Percentiles rank a stretch among this genome's conserved stretches.
Conservation (phyloP, 306 rosid species). For the Cajanus cajan region DNA sequence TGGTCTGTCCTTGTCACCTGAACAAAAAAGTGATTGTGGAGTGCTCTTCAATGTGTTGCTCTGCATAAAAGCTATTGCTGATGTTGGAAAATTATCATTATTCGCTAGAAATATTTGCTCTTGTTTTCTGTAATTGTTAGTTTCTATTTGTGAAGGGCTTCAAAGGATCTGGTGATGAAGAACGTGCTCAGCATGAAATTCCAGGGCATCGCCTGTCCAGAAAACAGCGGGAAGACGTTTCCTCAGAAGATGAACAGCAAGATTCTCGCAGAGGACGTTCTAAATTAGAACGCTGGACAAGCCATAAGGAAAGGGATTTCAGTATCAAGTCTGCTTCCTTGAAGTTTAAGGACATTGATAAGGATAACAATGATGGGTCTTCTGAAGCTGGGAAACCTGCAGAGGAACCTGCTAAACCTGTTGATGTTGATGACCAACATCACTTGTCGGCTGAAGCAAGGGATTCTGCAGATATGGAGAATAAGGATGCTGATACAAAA, state of each 20-base stretch:
- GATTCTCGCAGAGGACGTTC: conserved; percentile 82
- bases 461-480: conserved; percentile 63
- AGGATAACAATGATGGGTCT: conserved; percentile 49
- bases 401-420: conserved; percentile 53
- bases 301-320: conserved; percentile 86
- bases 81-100: conserved; percentile 10
- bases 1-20: not conserved
- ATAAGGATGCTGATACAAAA: conserved; percentile 55
- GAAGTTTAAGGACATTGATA: conserved; percentile 55
- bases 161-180: conserved; percentile 60
- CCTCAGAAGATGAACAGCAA: conserved; percentile 78
- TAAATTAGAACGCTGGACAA: conserved; percentile 98
- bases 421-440: conserved; percentile 52
- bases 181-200: conserved; percentile 49
- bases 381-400: conserved; percentile 60
- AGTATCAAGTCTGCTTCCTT: conserved; percentile 55
- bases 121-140: conserved; percentile 23
- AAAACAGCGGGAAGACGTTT: conserved; percentile 58
- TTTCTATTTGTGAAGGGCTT: conserved; percentile 58
- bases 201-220: conserved; percentile 53
- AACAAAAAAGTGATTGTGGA: conserved; percentile 1
- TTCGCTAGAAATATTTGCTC: not conserved
- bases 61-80: conserved; percentile 26
- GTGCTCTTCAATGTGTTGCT: not conserved
- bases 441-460: conserved; percentile 51